Base-by-base conservation (phyloP, 768 basidiomycete species). In the Rhodotorula sphaerocarpa region DNA sequence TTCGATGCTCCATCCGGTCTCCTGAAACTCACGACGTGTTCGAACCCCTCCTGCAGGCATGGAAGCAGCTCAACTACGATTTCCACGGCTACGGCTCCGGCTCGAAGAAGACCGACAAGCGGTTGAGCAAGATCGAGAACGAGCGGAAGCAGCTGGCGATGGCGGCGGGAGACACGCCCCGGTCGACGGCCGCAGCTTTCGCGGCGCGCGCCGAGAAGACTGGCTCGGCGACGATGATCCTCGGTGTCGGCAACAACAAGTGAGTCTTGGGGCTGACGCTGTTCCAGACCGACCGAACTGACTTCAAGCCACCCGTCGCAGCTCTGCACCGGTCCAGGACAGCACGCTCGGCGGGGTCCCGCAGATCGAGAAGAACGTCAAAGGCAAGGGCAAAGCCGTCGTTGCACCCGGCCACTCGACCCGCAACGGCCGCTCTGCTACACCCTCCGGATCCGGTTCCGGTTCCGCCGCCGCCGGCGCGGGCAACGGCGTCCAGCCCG, bases 41-140 rank as follows among this genome's bases (percentile, higher is more conserved):
- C n/a, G n/a, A n/a, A n/a, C n/a, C n/a, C n/a, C n/a, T n/a, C 4
- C 7, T 7, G 36, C 61, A 70, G 65, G 92, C 93, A 9, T 97
- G 93, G 92, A 96, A 96, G 78, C 89, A 90, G 23, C 78, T 99
- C 46, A 91, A 88, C 47, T 95, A 99, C 75, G 88, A 89, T 74
- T 97, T 99, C 83, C 95, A 99, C 70, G 95, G 95, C 41, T 96
- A 97, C 76, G 90, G 90, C 3, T 88, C 88, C 1, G 95, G 95
- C 16, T 88, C 86, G 78, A 88, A 87, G 83, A 97, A 97, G 81
- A 91, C 86, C 28, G 93, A 96, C 80, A 96, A 96, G 75, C 81
- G 90, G 64, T 73, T 96, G 68, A 91, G 92, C 82, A 91, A 87
- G 79, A 96, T 97, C 67, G 88, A 85, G n/a, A 92, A 97, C 71